Evolutionary conservation across 225 moss, liverwort and hornwort genomes (phyloP), one percentile per base, ranked within the genome.

Genomic region (Thuidium tamariscinum): DNA sequence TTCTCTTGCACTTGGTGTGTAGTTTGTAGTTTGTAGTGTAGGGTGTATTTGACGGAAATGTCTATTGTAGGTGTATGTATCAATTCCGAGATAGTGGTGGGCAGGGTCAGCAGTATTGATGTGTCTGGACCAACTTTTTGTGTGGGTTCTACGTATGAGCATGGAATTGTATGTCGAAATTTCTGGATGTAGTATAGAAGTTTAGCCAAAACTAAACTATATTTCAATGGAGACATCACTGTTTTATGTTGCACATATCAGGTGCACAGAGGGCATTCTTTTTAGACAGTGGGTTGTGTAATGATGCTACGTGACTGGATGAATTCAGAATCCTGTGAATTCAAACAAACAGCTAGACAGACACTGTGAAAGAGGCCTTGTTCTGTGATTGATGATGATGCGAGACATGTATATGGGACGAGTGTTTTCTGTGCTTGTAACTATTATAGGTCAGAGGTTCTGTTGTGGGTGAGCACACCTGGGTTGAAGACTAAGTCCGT

Each of bases 401-500:
- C 61, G 88, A 86, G 86, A 77, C 46, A 90, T 88, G 91, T 83
- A 83, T 88, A 86, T 91, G 86, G 88, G 70, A 83, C 66, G 55
- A 84, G 86, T 73, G 84, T 83, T 56, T 90, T 68, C 77, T 90
- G 72, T 91, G 88, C 59, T 82, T 86, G 81, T 84, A 86, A 86
- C 81, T 80, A 88, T 71, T 44, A 82, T 92, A 88, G 92, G 87
- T 90, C 88, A 60, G 79, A 90, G 88, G 83, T 85, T 85, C 29
- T 86, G 77, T 88, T 87, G 83, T 74, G 81, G 88, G 88, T 88
- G 88, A 92, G 82, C 82, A 82, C 89, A 74, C 74, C 78, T 91
- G 86, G 90, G 84, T 88, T n/a, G 82, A 88, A 90, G 90, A 88
- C 90, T 86, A 59, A 84, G 90, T 86, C 69, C 67, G 88, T 65